phyloP scores from a whole-genome alignment of 2,329 filamentous ascomycete species.

The Bretziella fagacearum region DNA sequence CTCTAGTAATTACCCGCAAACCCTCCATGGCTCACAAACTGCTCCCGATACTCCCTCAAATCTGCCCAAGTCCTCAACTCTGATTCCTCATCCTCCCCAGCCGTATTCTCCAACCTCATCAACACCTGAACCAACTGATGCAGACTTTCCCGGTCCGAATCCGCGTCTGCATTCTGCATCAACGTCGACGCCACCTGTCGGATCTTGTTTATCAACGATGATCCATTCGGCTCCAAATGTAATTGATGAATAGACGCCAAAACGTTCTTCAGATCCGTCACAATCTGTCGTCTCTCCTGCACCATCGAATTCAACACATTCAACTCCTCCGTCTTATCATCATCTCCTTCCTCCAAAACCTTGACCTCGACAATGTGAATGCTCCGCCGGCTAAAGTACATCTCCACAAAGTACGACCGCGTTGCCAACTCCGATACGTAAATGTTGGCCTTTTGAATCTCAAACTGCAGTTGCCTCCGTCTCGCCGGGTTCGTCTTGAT shows the following conservation, averaged over 20 bases:
- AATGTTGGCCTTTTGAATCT: constrained; percentile 86
- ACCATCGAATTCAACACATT: constrained; percentile 48
- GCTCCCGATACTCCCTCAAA: constrained; percentile 10
- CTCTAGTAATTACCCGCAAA: constrained; percentile 13
- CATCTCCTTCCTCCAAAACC: constrained; percentile 23
- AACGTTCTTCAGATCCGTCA: constrained; percentile 60
- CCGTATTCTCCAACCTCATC: constrained; percentile 11
- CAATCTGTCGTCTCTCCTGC: constrained; percentile 62
- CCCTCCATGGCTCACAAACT: constrained; percentile 14
- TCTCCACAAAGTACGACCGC: constrained; percentile 69
- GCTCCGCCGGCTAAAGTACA: constrained; percentile 64
- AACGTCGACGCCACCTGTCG: constrained; percentile 69
- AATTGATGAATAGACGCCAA: constrained; percentile 64
- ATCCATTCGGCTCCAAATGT: constrained; percentile 60
- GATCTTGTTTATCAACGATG: constrained; percentile 63
- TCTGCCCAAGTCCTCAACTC: constrained; percentile 13
- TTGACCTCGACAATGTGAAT: constrained; percentile 31
- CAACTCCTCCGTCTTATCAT: constrained; percentile 25
- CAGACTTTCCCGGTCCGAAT: constrained; percentile 7
- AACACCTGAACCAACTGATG: constrained; percentile 12
- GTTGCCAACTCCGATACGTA: constrained; percentile 68
- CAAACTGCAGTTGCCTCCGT: constrained; percentile 51
- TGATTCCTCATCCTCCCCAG: constrained; percentile 12
- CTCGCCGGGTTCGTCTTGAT: constrained; percentile 32
- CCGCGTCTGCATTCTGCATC: constrained; percentile 30